Conservation (phyloP, 306 rosid genomes). For the Psophocarpus tetragonolobus region DNA sequence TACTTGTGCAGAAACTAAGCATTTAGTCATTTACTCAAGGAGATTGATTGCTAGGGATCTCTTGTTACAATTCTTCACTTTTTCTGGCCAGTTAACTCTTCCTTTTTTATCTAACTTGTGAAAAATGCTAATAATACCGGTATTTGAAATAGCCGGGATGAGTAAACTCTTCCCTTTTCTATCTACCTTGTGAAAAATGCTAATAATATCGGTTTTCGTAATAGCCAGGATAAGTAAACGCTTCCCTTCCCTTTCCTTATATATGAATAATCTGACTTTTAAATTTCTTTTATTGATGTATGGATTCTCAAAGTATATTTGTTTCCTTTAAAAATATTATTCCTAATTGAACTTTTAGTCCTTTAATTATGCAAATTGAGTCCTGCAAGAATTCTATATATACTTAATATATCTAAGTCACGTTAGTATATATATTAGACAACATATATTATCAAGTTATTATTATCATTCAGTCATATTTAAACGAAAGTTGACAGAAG, state of each 20-base stretch:
- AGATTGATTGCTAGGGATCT: slow-evolving; percentile 35
- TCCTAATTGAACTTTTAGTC: no score
- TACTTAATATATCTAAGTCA: no score
- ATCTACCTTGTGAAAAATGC: not conserved
- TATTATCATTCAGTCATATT: no score
- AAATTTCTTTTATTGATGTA: not conserved
- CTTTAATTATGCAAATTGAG: no score
- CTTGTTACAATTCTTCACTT: slow-evolving; percentile 10
- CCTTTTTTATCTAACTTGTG: not conserved
- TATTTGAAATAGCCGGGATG: not conserved
- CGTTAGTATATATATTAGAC: no score
- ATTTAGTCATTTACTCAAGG: slow-evolving; percentile 41
- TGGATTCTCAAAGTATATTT: not conserved
- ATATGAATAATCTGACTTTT: not conserved
- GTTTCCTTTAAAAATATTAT: not conserved
- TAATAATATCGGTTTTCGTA: not conserved
- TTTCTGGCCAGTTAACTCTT: slow-evolving; percentile 5
- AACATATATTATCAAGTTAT: no score
- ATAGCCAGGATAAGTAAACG: slow-evolving; percentile 13
- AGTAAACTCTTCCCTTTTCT: slow-evolving; percentile 7
- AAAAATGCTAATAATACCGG: not conserved
- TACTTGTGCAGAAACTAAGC: slow-evolving; percentile 46
- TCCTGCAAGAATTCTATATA: no score
- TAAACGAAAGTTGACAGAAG: no score
- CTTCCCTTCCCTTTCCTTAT: not conserved